Evolutionary conservation across 768 basidiomycete genomes (phyloP).

Genomic region (Tricholoma bakamatsutake): DNA sequence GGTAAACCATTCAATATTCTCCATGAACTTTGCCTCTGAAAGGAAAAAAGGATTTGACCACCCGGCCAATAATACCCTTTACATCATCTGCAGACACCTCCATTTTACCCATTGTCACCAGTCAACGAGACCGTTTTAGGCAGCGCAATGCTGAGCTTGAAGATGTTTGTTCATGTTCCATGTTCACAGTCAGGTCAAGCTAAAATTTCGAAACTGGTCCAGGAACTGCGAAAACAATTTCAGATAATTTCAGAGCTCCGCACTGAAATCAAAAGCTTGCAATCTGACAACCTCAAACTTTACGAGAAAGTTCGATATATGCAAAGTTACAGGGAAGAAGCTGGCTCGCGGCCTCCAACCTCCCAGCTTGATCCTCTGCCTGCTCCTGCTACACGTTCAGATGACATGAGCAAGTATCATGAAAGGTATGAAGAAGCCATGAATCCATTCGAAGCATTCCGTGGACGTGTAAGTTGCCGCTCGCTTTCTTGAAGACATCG

Average conservation of each 20-base stretch:
- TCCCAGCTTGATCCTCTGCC: slow-evolving; percentile 71
- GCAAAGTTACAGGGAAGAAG: slow-evolving; percentile 89
- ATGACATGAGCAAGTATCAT: slow-evolving; percentile 85
- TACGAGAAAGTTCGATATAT: slow-evolving; percentile 99
- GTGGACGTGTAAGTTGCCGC: slow-evolving; percentile 69
- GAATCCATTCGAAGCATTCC: slow-evolving; percentile 98
- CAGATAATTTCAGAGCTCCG: slow-evolving; percentile 93
- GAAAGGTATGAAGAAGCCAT: slow-evolving; percentile 93
- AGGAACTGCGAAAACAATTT: slow-evolving; percentile 95
- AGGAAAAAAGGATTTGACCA: slow-evolving; percentile 7
- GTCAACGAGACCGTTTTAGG: slow-evolving; percentile 95
- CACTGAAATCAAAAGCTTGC: slow-evolving; percentile 84
- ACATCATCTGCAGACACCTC: slow-evolving; percentile 73
- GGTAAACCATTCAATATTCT: slow-evolving; percentile 23
- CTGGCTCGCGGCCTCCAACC: slow-evolving; percentile 44
- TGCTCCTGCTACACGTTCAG: slow-evolving; percentile 35
- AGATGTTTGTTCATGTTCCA: slow-evolving; percentile 50
- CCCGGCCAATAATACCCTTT: slow-evolving; percentile 13
- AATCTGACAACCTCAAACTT: slow-evolving; percentile 93
- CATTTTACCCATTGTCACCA: slow-evolving; percentile 97
- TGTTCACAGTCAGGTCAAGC: neutral
- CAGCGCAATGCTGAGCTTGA: slow-evolving; percentile 96
- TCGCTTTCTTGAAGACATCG: neutral
- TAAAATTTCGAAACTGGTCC: neutral
- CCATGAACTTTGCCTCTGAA: neutral